A percentile compares a stretch with the other conserved stretches of the same genome.
Conservation (phyloP, 768 basidiomycete species). For the Leccinum disarticulatum region DNA sequence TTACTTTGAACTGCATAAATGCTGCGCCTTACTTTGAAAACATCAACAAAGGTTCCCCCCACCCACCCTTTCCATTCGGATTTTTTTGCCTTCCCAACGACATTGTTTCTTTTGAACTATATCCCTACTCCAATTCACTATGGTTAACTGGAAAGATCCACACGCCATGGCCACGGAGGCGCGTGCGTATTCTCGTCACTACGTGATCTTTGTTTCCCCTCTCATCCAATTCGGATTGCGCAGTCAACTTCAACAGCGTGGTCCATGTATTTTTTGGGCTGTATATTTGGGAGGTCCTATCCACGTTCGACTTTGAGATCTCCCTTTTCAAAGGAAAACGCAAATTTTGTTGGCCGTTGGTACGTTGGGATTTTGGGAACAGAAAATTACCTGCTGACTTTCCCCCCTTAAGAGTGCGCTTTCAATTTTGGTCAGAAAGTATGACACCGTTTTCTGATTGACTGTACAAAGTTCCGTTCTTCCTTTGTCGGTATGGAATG, state of each 20-base stretch:
- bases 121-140: slow-evolving; percentile 17
- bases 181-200: slow-evolving; percentile 16
- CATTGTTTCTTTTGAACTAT: slow-evolving; percentile 9
- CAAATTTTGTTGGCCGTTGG: slow-evolving; percentile 68
- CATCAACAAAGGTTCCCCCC: slow-evolving; percentile 5
- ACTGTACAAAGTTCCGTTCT: slow-evolving; percentile 52
- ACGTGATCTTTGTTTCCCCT: background rate
- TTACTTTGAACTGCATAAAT: slow-evolving; percentile 26
- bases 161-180: slow-evolving; percentile 23
- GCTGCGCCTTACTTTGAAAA: slow-evolving; percentile 3
- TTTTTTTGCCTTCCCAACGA: slow-evolving; percentile 8
- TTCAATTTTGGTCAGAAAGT: background rate
- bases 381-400: slow-evolving; percentile 5
- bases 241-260: slow-evolving; percentile 59
- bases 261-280: slow-evolving; percentile 65
- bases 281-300: slow-evolving; percentile 66
- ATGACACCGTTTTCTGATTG: slow-evolving; percentile 6
- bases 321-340: slow-evolving; percentile 58
- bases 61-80: background rate
- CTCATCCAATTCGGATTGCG: slow-evolving; percentile 3
- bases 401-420: slow-evolving; percentile 14
- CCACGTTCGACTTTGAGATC: slow-evolving; percentile 67
- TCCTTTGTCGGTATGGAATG: slow-evolving; percentile 72
- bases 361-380: slow-evolving; percentile 34
- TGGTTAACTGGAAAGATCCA: slow-evolving; percentile 29